These are phyloP conservation scores for Aspergillus sp. DNA, from an alignment of 2,329 filamentous ascomycete species.

Conservation along the genomic window DNA sequence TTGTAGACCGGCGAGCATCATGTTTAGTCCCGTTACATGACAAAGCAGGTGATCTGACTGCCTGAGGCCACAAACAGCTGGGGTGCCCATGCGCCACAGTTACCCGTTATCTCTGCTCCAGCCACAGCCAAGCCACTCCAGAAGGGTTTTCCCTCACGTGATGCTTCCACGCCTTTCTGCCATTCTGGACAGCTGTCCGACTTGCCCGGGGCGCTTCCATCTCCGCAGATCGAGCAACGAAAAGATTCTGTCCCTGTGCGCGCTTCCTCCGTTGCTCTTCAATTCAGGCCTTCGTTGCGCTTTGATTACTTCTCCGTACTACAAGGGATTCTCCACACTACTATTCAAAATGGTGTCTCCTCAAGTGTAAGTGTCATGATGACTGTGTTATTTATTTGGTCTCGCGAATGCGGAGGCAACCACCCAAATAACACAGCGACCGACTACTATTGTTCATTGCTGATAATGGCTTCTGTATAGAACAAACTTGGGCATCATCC, in stretches of 20 bases:
- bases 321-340: conserved; percentile 10
- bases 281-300: conserved; percentile 3
- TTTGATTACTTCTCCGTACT: conserved; percentile 8
- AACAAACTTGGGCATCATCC: conserved; percentile 89
- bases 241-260: conserved; percentile 16
- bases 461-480: conserved; percentile 42
- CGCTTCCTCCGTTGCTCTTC: conserved; percentile 6
- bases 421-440: not conserved
- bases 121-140: not conserved
- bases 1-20: too few species aligned
- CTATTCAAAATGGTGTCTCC: conserved; percentile 59
- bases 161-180: not conserved
- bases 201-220: conserved; percentile 13
- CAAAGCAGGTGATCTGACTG: too few species aligned
- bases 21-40: too few species aligned
- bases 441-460: not conserved
- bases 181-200: conserved; percentile 21
- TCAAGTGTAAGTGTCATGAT: conserved; percentile 53
- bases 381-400: not conserved
- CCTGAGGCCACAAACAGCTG: too few species aligned
- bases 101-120: not conserved
- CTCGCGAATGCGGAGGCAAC: not conserved
- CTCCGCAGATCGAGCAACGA: conserved; percentile 5
- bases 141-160: not conserved
- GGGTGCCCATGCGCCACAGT: too few species aligned